Evolutionary conservation across 1,139 yeast genomes (phyloP).

Genomic region (Candida labiduridarum): DNA sequence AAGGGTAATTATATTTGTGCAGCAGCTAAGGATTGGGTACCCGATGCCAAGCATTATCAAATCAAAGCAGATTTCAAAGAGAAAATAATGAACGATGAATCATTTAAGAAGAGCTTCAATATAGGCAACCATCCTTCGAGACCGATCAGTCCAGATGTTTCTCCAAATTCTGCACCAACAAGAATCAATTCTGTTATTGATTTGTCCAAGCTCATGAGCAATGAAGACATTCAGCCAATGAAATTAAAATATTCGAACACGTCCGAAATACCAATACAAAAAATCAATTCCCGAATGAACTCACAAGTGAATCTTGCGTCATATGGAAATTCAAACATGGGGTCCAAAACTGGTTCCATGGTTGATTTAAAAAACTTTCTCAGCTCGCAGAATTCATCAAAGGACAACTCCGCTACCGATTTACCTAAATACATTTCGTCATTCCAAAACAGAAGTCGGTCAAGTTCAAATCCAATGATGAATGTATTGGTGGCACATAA

Average conservation of each 20-base stretch:
- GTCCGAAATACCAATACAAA: conserved; percentile 44
- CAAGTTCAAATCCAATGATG: conserved; percentile 24
- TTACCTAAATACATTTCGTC: conserved; percentile 24
- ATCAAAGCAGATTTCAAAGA: conserved; percentile 39
- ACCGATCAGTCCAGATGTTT: conserved; percentile 47
- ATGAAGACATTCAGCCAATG: conserved; percentile 46
- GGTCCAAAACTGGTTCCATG: conserved; percentile 2
- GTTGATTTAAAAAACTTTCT: conserved; percentile 3
- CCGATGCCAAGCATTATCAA: conserved; percentile 27
- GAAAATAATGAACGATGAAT: conserved; percentile 42
- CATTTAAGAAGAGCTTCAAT: conserved; percentile 37
- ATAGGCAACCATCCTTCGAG: conserved; percentile 34
- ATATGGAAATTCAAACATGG: conserved; percentile 4
- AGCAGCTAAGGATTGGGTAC: conserved; percentile 46
- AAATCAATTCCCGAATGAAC: conserved; percentile 43
- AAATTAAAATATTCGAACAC: conserved; percentile 43
- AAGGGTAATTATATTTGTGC: conserved; percentile 30
- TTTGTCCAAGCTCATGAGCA: conserved; percentile 37
- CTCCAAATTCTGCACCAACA: conserved; percentile 49
- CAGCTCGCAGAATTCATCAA: conserved; percentile 18
- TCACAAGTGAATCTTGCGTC: conserved; percentile 27
- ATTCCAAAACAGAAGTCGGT: conserved; percentile 20
- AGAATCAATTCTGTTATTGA: conserved; percentile 47
- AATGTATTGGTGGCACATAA: conserved; percentile 19
- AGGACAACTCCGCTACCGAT: conserved; percentile 29